phyloP scores from a whole-genome alignment of 2,329 filamentous ascomycete genomes.

The Aspergillus pseudoterreus region DNA sequence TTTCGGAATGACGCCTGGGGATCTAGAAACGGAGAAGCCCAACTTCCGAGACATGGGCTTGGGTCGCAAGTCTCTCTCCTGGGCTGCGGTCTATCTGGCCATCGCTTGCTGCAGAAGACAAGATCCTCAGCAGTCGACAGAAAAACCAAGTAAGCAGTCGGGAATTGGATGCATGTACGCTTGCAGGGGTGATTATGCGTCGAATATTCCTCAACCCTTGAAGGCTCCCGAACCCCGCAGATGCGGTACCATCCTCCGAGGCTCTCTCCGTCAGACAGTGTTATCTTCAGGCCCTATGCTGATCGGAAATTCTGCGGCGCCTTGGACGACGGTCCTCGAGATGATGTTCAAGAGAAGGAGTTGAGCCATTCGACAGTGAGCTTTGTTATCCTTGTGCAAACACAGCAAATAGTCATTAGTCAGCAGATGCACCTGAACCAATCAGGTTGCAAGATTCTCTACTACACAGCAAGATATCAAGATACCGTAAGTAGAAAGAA shows the following conservation, averaged over 20 bases:
- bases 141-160: too few relatives aligned
- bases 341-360: background rate
- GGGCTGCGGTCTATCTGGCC: background rate
- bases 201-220: background rate
- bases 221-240: background rate
- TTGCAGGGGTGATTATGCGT: background rate
- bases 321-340: background rate
- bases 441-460: background rate
- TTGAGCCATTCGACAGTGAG: background rate
- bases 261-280: background rate
- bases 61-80: background rate
- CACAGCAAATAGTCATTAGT: background rate
- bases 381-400: background rate
- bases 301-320: background rate
- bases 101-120: background rate
- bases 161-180: background rate
- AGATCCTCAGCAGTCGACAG: background rate
- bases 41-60: constrained; percentile 8
- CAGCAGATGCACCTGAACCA: background rate
- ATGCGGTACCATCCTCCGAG: background rate
- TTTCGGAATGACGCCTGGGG: constrained; percentile 5
- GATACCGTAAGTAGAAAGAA: background rate
- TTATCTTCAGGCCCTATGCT: background rate
- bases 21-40: constrained; percentile 8
- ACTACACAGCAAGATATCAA: background rate